A percentile compares a stretch with the other conserved stretches of the same genome.
These are phyloP conservation scores for Vitis rupestris DNA, from an alignment of 164 flowering plant genomes.

Conservation along the genomic window DNA sequence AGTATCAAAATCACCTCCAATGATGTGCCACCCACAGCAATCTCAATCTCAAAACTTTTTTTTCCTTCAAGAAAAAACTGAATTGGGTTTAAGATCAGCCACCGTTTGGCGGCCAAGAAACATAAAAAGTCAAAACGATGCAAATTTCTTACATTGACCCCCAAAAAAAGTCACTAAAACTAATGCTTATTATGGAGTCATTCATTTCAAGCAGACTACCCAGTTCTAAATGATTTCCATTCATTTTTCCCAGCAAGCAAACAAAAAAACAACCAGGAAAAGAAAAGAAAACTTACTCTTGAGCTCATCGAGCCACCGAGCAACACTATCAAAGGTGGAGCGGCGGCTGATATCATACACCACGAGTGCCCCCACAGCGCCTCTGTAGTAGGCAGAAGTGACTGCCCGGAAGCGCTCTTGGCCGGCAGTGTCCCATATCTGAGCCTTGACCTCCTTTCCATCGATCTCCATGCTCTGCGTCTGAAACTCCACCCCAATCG, in stretches of 20 bases:
- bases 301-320: slow-evolving; percentile 22
- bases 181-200: too few species aligned
- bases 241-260: not conserved
- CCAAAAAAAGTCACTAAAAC: too few species aligned
- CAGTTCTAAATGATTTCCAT: too few species aligned
- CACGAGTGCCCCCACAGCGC: slow-evolving; percentile 22
- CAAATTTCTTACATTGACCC: too few species aligned
- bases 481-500: slow-evolving; percentile 26
- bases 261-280: not conserved
- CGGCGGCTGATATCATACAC: slow-evolving; percentile 20
- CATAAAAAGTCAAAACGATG: too few species aligned
- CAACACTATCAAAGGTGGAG: slow-evolving; percentile 17
- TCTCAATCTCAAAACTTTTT: too few species aligned
- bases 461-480: slow-evolving; percentile 25
- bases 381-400: slow-evolving; percentile 20
- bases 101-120: too few species aligned
- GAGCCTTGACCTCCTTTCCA: slow-evolving; percentile 25
- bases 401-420: slow-evolving; percentile 23
- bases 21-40: too few species aligned
- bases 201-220: too few species aligned
- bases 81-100: too few species aligned
- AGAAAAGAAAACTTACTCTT: slow-evolving; percentile 10
- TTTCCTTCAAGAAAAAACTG: too few species aligned
- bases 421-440: slow-evolving; percentile 29
- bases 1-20: too few species aligned